Conservation (phyloP, 2,329 filamentous ascomycete genomes). For the Fusarium sp. region DNA sequence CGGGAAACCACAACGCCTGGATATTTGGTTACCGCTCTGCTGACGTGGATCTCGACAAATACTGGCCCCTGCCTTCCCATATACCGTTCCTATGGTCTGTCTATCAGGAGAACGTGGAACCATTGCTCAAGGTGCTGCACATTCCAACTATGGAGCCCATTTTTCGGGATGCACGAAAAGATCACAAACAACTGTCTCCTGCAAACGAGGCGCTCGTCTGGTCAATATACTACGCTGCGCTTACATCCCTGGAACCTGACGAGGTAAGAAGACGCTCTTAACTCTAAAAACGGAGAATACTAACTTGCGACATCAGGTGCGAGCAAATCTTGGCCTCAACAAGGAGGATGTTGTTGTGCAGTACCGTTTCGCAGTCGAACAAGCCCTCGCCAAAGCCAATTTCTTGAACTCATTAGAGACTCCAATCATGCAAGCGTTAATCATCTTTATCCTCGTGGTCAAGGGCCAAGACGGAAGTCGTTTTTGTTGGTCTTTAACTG, state of each 20-base stretch:
- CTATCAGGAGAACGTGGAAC: constrained; percentile 78
- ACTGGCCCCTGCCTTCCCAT: constrained; percentile 73
- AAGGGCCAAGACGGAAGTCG: constrained; percentile 59
- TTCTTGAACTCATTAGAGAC: constrained; percentile 67
- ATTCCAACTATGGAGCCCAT: constrained; percentile 71
- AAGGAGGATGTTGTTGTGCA: constrained; percentile 57
- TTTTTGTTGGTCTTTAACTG: constrained; percentile 69
- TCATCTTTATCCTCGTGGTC: constrained; percentile 63
- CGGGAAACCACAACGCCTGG: constrained; percentile 72
- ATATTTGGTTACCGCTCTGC: constrained; percentile 77
- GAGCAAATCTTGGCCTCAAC: constrained; percentile 53
- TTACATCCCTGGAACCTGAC: constrained; percentile 68
- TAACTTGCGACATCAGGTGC: constrained; percentile 27
- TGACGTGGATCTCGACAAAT: constrained; percentile 70
- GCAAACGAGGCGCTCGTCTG: constrained; percentile 71
- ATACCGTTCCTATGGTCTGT: constrained; percentile 75
- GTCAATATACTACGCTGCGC: constrained; percentile 66
- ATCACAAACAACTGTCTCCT: constrained; percentile 65
- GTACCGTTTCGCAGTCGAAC: constrained; percentile 64
- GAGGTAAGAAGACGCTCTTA: constrained; percentile 54
- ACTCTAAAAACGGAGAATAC: neutral
- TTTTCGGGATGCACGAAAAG: constrained; percentile 68
- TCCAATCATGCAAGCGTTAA: constrained; percentile 66
- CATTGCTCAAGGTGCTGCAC: constrained; percentile 76
- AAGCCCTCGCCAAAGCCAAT: constrained; percentile 65